Conservation (phyloP, 2,329 filamentous ascomycete species). For the Orbilia oligospora region DNA sequence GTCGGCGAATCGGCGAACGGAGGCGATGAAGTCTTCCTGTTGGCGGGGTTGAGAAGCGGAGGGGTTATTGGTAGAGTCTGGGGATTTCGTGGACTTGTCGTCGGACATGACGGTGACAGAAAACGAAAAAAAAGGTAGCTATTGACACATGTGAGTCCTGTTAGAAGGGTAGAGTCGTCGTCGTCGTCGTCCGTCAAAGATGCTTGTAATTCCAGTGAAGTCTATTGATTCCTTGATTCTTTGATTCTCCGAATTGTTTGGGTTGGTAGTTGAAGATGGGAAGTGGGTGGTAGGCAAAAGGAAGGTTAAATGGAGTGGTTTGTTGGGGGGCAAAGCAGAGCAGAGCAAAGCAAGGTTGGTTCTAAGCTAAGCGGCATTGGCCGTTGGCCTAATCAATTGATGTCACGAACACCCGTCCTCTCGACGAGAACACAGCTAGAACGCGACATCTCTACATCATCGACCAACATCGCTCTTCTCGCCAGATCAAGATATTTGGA, state of each 20-base stretch:
- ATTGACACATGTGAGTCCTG: conserved; percentile 1
- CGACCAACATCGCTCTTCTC: neutral
- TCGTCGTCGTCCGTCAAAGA: neutral
- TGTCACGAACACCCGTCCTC: too few species aligned
- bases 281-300: too few species aligned
- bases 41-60: conserved; percentile 42
- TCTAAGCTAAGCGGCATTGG: conserved; percentile 7
- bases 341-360: too few species aligned
- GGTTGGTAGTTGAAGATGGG: conserved; percentile 3
- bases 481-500: neutral
- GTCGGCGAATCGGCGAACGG: conserved; percentile 63
- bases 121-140: neutral
- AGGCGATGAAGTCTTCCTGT: conserved; percentile 61
- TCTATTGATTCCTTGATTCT: neutral
- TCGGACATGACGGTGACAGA: conserved; percentile 54
- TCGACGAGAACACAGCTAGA: neutral
- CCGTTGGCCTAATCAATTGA: conserved; percentile 20
- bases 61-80: conserved; percentile 27
- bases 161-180: neutral
- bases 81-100: conserved; percentile 51
- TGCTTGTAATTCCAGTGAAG: neutral
- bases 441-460: conserved; percentile 9
- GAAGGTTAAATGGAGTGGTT: conserved; percentile 30
- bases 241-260: neutral
- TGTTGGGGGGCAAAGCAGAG: conserved; percentile 33